These are phyloP conservation scores for Russula olivacea DNA, from an alignment of 768 basidiomycete species.

Conservation along the genomic window DNA sequence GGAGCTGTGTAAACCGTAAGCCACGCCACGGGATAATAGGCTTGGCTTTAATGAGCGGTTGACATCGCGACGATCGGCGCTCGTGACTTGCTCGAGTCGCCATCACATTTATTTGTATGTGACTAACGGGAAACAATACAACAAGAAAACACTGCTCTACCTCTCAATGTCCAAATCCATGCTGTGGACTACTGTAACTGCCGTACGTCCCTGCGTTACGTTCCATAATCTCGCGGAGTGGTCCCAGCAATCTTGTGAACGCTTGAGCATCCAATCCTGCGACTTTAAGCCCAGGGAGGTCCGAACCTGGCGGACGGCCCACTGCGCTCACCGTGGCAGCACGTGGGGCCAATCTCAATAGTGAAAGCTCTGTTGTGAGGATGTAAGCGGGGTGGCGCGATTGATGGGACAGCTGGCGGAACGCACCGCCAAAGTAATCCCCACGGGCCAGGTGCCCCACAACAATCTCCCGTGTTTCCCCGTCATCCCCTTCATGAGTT, in stretches of 20 bases:
- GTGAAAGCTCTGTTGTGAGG: conserved; percentile 66
- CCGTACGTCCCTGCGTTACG: conserved; percentile 73
- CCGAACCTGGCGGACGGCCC: conserved; percentile 40
- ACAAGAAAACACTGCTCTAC: background rate
- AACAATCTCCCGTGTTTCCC: conserved; percentile 53
- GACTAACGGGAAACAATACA: no score
- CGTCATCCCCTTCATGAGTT: conserved; percentile 52
- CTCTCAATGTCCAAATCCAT: conserved; percentile 11
- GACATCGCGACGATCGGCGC: conserved; percentile 23
- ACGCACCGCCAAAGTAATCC: conserved; percentile 95
- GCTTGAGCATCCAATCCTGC: conserved; percentile 90
- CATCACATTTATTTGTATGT: no score
- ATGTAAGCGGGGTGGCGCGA: conserved; percentile 13
- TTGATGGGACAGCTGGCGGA: background rate
- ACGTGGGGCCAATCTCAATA: conserved; percentile 82
- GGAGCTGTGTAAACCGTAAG: no score
- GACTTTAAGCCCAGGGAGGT: conserved; percentile 70
- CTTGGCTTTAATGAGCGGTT: conserved; percentile 3
- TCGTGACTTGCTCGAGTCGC: no score
- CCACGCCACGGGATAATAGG: no score
- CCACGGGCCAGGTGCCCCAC: conserved; percentile 81
- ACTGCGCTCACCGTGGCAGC: conserved; percentile 95
- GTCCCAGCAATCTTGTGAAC: conserved; percentile 90
- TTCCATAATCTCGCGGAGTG: conserved; percentile 89
- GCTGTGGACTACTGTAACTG: conserved; percentile 12